These are phyloP conservation scores for Epichloe baconii DNA, from an alignment of 2,329 filamentous ascomycete genomes.

Conservation along the genomic window DNA sequence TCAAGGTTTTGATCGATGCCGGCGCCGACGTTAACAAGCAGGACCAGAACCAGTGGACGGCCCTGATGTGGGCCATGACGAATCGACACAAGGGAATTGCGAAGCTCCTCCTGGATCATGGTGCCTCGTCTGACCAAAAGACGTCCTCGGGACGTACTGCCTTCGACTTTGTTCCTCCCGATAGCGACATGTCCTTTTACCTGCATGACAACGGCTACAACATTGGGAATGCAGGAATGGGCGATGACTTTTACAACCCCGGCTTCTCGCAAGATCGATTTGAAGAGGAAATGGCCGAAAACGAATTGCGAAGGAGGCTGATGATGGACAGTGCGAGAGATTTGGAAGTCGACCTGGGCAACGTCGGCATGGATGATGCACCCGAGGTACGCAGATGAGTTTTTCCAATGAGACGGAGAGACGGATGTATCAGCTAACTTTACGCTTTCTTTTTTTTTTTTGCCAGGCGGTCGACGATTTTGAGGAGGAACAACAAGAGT, in stretches of 20 bases:
- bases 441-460: neutral
- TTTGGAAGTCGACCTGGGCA: constrained; percentile 89
- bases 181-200: constrained; percentile 94
- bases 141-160: constrained; percentile 89
- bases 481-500: constrained; percentile 82
- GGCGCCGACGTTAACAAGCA: constrained; percentile 85
- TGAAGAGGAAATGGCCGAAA: constrained; percentile 94
- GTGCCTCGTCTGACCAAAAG: constrained; percentile 89
- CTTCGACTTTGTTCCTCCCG: constrained; percentile 87
- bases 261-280: constrained; percentile 89
- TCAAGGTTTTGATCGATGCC: constrained; percentile 68
- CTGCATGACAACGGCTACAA: constrained; percentile 88
- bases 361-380: constrained; percentile 89
- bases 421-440: constrained; percentile 13
- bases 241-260: constrained; percentile 85
- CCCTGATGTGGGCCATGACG: constrained; percentile 99
- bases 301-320: constrained; percentile 86
- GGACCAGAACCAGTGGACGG: constrained; percentile 93
- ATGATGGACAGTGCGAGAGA: constrained; percentile 99
- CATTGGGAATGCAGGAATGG: constrained; percentile 66
- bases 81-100: constrained; percentile 94
- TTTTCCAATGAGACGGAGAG: neutral
- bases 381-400: constrained; percentile 53
- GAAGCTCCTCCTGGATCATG: constrained; percentile 81
- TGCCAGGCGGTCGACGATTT: constrained; percentile 58